A percentile compares a stretch with the other conserved stretches of the same genome.
Conservation (phyloP, 176 grass and related monocot species). For the Phyllostachys edulis region DNA sequence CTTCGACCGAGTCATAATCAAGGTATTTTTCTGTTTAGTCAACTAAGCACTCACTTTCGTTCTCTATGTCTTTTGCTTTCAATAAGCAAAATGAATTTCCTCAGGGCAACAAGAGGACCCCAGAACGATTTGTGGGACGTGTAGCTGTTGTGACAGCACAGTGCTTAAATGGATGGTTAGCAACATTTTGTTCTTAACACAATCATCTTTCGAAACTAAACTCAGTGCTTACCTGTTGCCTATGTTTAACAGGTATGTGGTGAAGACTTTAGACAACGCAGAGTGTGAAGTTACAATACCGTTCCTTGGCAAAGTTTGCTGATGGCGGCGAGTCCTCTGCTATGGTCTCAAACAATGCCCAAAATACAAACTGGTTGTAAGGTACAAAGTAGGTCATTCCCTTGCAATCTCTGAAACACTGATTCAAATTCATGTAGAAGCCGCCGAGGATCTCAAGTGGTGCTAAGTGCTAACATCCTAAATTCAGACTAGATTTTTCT, state of each 20-base stretch:
- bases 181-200: background rate
- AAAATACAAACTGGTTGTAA: conserved; percentile 45
- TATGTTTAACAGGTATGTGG: conserved; percentile 58
- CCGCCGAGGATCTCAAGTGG: background rate
- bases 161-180: conserved; percentile 93
- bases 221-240: background rate
- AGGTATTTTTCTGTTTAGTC: conserved; percentile 49
- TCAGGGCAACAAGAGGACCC: conserved; percentile 87
- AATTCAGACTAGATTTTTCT: background rate
- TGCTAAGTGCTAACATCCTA: background rate
- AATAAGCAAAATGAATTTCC: background rate
- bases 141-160: conserved; percentile 71
- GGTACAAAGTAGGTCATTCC: conserved; percentile 16
- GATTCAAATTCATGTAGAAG: background rate
- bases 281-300: conserved; percentile 76
- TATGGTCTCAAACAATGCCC: conserved; percentile 28
- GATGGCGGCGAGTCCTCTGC: conserved; percentile 16
- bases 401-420: background rate
- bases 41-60: background rate
- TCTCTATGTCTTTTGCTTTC: background rate
- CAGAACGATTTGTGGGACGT: conserved; percentile 70
- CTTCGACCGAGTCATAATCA: conserved; percentile 76
- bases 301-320: conserved; percentile 52
- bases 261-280: conserved; percentile 85
- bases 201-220: background rate